phyloP scores from a whole-genome alignment of 1,139 yeast species.

The Debaryomycetaceae sp. region DNA sequence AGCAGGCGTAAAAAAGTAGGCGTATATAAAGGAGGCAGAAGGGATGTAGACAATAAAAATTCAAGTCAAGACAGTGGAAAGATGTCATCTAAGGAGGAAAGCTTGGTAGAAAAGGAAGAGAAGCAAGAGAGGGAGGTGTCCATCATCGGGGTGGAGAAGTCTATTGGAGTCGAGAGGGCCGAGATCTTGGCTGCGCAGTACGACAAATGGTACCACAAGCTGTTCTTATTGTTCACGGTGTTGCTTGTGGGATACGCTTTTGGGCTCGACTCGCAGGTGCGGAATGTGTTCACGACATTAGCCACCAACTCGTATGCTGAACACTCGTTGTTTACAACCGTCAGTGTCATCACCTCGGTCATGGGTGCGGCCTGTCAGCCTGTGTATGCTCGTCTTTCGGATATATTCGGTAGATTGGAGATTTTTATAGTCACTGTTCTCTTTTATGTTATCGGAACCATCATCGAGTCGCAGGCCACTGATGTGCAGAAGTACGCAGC shows the following conservation, averaged over 20 bases:
- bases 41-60: not conserved
- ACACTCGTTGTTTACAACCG: constrained; percentile 57
- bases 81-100: not conserved
- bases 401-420: constrained; percentile 58
- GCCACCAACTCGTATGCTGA: constrained; percentile 52
- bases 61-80: not conserved
- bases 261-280: constrained; percentile 11
- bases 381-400: constrained; percentile 57
- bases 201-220: constrained; percentile 17
- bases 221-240: constrained; percentile 16
- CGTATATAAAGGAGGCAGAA: too few relatives aligned
- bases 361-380: constrained; percentile 47
- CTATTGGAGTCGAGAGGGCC: constrained; percentile 28
- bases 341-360: constrained; percentile 47
- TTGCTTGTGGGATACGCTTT: constrained; percentile 27
- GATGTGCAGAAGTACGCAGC: constrained; percentile 61
- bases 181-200: constrained; percentile 31
- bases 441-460: constrained; percentile 59
- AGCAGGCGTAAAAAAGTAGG: not conserved
- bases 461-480: constrained; percentile 59
- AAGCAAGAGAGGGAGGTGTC: not conserved
- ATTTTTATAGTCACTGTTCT: constrained; percentile 46
- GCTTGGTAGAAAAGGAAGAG: not conserved
- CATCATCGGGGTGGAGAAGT: not conserved
- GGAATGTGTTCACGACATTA: constrained; percentile 12